Base-by-base conservation (phyloP, 306 rosid genomes). In the Fagus sylvatica region DNA sequence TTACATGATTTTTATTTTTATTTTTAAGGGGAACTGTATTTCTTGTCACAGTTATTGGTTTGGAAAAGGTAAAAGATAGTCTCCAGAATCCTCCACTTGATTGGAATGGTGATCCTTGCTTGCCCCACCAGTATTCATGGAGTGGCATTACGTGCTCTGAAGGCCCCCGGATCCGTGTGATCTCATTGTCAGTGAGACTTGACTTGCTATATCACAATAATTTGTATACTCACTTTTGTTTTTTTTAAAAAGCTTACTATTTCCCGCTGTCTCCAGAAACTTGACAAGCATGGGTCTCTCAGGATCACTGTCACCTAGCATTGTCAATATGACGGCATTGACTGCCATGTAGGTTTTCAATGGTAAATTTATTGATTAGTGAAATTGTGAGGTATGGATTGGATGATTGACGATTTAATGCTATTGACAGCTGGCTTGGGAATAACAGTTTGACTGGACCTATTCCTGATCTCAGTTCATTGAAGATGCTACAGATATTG, bases 41-140 rank as follows among this genome's bases (percentile, higher is more conserved):
- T 79, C 72, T 85, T 62, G 64, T 62, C 79, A 73, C 87, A 93
- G 98, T 86, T 79, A 89, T 89, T 82, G 91, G 91, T 76, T 79
- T 93, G 89, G 77, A 34, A 76, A 69, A 33, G 54, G 28, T 93
- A 28, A 93, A 88, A 74, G 78, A 22, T n/a, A 82, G 83, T 76
- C 82, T 93, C 62, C 78, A 48, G 81, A 93, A 90, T 76, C 84
- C 88, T 82, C 99, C 97, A 65, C 77, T 69, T 59, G 93, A 84
- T 78, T 96, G 97, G 99, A 90, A 72, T 84, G 99, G 98, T 12
- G 98, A 96, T 85, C 99, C 99, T 49, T 93, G 99, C 74, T 28
- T 84, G 84, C 98, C 98, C 76, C 84, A 22, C 22, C 79, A 78
- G 68, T 96, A 93, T 78, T 84, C 94, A 33, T 93, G 98, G 99